Base-by-base conservation (phyloP, 2,329 filamentous ascomycete species). In the Scorias spongiosa region DNA sequence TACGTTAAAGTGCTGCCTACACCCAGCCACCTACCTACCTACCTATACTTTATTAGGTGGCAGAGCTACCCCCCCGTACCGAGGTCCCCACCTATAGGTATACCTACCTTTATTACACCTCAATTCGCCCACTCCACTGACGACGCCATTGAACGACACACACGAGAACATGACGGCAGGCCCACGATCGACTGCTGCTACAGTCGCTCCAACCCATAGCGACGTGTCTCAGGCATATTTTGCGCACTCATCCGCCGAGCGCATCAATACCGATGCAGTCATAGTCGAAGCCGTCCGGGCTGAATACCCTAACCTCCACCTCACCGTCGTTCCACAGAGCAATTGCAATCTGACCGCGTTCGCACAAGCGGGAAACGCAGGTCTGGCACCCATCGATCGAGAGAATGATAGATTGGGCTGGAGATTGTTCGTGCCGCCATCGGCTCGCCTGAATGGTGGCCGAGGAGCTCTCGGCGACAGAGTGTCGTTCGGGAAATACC, bases 251-350 rank as follows among this genome's bases (percentile, higher is more conserved):
- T 61, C 63, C 39, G 66, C 49, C 39, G 57, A 60, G 39, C 64
- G 66, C 46, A 46, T 67, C 51, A 62, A 64, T 46, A 69, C 67
- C 43, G 64, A 69, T 44, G 49, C 55, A 29, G 61, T 69, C 26
- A 49, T 70, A 17, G 58, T 65, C 40, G 62, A 67, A 46, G 60
- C 66, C n/a, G 55, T 70, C 9, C 65, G 65, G 40, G 57, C 54
- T 15, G 65, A 70, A 43, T 69, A 69, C 43, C 65, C 66, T 11
- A 46, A 66, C 28, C 63, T 68, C 15, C 63, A 68, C 45, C 59
- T 70, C 36, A 60, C 63, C 32, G 55, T 68, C 30, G 56, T 59
- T 1, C 66, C 66, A 4, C 43, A 45, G 28, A 43, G 43, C 30
- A 46, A 42, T 36, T 57, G 59, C 50, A 57, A 65, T 48, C 63